Conservation (phyloP, 306 rosid genomes). For the Fragaria vesca region DNA sequence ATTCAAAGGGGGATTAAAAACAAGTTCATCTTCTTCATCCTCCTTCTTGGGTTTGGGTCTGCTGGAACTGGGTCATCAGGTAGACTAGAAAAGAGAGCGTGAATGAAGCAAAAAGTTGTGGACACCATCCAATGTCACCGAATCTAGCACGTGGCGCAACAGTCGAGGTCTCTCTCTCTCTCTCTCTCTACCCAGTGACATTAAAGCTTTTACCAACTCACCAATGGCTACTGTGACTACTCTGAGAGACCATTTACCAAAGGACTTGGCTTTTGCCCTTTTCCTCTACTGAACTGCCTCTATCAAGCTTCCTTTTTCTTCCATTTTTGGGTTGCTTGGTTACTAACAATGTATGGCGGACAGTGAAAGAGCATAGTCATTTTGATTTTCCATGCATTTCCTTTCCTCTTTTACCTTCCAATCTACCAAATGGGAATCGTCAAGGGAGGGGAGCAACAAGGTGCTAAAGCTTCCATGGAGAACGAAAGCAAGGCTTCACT, state of each 20-base stretch:
- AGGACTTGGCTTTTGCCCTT: background rate
- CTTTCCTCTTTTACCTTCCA: background rate
- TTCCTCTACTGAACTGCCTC: constrained; percentile 15
- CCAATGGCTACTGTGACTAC: constrained; percentile 26
- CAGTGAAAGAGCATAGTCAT: background rate
- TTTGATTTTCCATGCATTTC: background rate
- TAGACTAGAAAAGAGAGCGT: constrained; percentile 42
- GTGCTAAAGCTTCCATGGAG: background rate
- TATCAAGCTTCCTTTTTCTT: background rate
- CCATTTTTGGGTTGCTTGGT: background rate
- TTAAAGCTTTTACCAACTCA: constrained; percentile 37
- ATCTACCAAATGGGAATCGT: background rate
- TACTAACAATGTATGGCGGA: background rate
- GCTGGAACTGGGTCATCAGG: constrained; percentile 34
- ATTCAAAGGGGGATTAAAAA: background rate
- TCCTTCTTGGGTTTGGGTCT: background rate
- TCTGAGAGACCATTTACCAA: constrained; percentile 20
- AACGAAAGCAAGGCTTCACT: background rate
- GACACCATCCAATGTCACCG: constrained; percentile 50
- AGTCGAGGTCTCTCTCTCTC: constrained; percentile 39
- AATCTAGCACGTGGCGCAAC: constrained; percentile 73
- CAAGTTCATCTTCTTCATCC: background rate
- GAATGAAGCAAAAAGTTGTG: constrained; percentile 54
- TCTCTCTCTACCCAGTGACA: constrained; percentile 32
- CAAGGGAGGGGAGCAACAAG: background rate